Evolutionary conservation across 2,329 filamentous ascomycete species (phyloP).

Genomic region (Zymoseptoria crescenta): DNA sequence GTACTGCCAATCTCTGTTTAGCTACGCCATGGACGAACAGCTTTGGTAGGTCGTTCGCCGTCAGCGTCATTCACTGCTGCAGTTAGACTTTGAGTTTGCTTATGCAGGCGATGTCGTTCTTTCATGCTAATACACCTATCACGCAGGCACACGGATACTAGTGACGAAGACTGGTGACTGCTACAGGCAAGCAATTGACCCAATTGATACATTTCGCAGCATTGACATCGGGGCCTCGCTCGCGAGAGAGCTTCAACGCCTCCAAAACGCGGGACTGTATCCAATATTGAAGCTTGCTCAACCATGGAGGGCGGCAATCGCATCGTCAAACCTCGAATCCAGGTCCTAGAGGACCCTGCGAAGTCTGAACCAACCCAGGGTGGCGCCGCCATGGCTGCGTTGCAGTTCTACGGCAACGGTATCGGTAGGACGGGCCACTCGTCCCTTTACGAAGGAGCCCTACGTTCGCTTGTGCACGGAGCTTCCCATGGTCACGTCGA

Average conservation of each 20-base stretch:
- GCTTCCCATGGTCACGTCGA: background rate
- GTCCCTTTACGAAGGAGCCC: background rate
- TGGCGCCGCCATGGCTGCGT: background rate
- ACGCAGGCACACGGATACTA: conserved; percentile 24
- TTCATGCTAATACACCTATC: background rate
- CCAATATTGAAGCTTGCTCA: background rate
- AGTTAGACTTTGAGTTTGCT: background rate
- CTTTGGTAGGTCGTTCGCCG: conserved; percentile 13
- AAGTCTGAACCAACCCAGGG: background rate
- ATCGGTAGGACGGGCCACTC: background rate
- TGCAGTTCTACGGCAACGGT: background rate
- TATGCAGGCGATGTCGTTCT: background rate
- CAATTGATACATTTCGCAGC: background rate
- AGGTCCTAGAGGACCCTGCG: background rate
- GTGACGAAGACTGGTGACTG: conserved; percentile 28
- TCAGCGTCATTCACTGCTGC: background rate
- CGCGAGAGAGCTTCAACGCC: background rate
- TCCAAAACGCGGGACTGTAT: background rate
- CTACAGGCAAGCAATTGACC: background rate
- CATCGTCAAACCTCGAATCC: background rate
- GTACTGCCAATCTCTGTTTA: conserved; percentile 21
- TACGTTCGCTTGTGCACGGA: background rate
- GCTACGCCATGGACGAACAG: conserved; percentile 25
- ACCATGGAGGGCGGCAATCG: background rate
- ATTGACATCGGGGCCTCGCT: background rate